Conservation (phyloP, 768 basidiomycete species). For the Podaxis carcinomalis region DNA sequence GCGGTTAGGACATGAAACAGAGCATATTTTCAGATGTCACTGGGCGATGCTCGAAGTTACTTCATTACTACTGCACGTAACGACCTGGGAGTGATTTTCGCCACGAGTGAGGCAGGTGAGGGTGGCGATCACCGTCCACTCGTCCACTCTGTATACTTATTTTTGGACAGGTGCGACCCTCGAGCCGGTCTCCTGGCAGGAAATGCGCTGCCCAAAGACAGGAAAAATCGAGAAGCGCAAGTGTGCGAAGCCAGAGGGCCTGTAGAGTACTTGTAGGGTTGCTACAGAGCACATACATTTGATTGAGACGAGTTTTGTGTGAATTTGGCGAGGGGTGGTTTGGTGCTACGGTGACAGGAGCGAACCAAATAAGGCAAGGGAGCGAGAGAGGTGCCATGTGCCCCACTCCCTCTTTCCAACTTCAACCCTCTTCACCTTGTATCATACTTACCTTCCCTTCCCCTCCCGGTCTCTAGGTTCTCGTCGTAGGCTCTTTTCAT, state of each 20-base stretch:
- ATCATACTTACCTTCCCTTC: constrained; percentile 2
- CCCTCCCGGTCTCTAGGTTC: constrained; percentile 11
- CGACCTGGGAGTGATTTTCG: constrained; percentile 88
- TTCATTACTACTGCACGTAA: constrained; percentile 89
- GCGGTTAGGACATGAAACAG: not conserved
- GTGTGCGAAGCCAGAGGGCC: constrained; percentile 77
- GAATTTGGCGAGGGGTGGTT: not conserved
- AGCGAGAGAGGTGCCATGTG: not conserved
- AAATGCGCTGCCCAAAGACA: constrained; percentile 85
- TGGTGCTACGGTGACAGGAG: constrained; percentile 10
- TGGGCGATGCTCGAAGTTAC: constrained; percentile 89
- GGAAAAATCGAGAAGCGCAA: constrained; percentile 79
- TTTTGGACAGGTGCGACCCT: constrained; percentile 61
- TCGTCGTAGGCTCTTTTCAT: constrained; percentile 25
- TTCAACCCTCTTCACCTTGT: constrained; percentile 9
- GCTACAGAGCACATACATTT: not conserved
- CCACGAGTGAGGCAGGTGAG: constrained; percentile 80
- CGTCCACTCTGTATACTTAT: not conserved
- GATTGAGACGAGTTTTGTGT: not conserved
- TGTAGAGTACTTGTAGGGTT: constrained; percentile 29
- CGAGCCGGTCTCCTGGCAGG: constrained; percentile 86
- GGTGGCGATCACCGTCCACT: constrained; percentile 10
- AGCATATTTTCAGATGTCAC: constrained; percentile 61
- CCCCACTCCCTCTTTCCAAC: constrained; percentile 4
- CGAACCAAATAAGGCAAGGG: constrained; percentile 26